Conservation (phyloP, 108 stramenopile genomes). For the Skeletonema marinoi region DNA sequence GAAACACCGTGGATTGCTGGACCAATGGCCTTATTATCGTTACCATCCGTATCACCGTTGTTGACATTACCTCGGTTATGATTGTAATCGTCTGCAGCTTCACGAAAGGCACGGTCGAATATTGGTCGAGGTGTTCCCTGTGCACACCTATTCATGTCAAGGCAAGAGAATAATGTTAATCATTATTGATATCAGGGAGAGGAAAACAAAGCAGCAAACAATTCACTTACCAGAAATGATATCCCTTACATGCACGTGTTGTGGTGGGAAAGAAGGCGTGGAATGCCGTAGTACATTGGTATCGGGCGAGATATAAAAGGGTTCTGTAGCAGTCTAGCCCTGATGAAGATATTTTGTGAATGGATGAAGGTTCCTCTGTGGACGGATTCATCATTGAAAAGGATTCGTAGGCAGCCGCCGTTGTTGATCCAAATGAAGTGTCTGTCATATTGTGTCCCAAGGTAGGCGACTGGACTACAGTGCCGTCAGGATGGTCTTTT, state of each 20-base stretch:
- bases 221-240: conserved; percentile 74
- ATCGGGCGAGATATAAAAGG: conserved; percentile 77
- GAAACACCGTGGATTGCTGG: conserved; percentile 64
- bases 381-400: not conserved
- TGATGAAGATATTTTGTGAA: not conserved
- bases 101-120: conserved; percentile 83
- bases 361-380: not conserved
- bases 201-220: not conserved
- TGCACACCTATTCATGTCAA: conserved; percentile 44
- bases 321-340: conserved; percentile 80
- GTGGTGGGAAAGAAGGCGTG: conserved; percentile 54
- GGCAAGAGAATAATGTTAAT: not conserved
- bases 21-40: not conserved
- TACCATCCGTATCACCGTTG: not conserved
- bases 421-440: conserved; percentile 40
- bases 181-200: no score
- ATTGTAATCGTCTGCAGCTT: conserved; percentile 62
- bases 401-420: not conserved
- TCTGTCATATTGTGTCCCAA: conserved; percentile 9
- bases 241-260: conserved; percentile 80
- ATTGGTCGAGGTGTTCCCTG: conserved; percentile 73
- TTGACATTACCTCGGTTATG: conserved; percentile 31
- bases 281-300: conserved; percentile 85
- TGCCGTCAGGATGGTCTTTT: not conserved
- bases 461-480: not conserved